A percentile compares a stretch with the other conserved stretches of the same genome.
phyloP scores from a whole-genome alignment of 2,329 filamentous ascomycete species.

The Eutypa lata region DNA sequence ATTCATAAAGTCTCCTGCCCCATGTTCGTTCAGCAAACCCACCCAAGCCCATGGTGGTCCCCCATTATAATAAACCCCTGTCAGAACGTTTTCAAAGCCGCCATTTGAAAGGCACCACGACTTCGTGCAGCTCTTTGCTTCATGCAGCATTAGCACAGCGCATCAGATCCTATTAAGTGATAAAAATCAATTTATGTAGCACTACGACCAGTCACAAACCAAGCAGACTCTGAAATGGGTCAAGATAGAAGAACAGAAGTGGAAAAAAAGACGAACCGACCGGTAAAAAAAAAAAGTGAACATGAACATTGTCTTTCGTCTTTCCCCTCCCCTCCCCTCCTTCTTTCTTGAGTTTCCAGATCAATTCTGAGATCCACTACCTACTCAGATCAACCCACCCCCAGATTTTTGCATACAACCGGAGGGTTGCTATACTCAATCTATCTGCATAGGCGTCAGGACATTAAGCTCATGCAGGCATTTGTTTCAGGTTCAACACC shows the following conservation, averaged over 20 bases:
- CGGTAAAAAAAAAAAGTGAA: background rate
- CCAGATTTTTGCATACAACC: background rate
- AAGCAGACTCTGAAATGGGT: background rate
- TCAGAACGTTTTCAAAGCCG: constrained; percentile 1
- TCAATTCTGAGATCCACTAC: background rate
- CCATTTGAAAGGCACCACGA: constrained; percentile 27
- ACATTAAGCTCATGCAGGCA: background rate
- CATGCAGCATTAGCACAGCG: constrained; percentile 1
- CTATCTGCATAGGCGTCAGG: no score
- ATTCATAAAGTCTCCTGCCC: background rate
- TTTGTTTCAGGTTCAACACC: background rate
- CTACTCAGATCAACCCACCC: background rate
- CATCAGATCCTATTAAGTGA: background rate
- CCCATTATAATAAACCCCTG: background rate
- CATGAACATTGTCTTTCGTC: background rate
- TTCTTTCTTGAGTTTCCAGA: background rate
- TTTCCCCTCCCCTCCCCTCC: background rate
- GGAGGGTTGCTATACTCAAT: background rate
- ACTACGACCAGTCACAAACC: background rate
- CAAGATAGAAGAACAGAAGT: background rate
- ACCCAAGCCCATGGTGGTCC: no score
- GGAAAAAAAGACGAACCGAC: background rate
- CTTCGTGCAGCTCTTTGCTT: constrained; percentile 18
- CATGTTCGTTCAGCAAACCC: background rate
- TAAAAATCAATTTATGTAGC: background rate